Base-by-base conservation (phyloP, 2,329 filamentous ascomycete genomes). In the Fusarium albosuccineum region DNA sequence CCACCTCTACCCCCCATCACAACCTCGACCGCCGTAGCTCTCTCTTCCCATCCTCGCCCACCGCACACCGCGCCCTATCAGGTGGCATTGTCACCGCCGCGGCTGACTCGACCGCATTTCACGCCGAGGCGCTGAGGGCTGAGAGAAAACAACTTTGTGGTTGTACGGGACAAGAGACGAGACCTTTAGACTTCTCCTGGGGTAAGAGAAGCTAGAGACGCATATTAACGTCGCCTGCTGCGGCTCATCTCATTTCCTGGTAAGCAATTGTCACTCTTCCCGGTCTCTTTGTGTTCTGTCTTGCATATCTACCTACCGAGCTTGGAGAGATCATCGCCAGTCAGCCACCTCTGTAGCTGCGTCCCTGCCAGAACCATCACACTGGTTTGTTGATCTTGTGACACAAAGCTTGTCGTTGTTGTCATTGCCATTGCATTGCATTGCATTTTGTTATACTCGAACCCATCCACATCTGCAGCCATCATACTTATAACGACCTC, bases 61-160 rank as follows among this genome's bases (percentile, higher is more conserved):
- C 55, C 37, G 36, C 37, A 58, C 59, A 36, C 59, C 54, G 33
- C 42, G 27, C 16, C 45, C 60, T 56, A 70, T 73, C 71, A 73
- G 71, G 70, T 67, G 71, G 71, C 71, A 70, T 73, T 72, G 71
- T 73, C 71, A 73, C 63, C 41, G 56, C 33, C 39, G 51, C 54
- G 42, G 52, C 57, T 66, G 53, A 50, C 58, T 53, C 48, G 48
- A 60, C 57, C 46, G 56, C 45, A 30, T 49, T 39, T 56, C 60
- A 53, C 53, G 46, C 54, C 51, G 63, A 36, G 45, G 55, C 66
- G 52, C 52, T 49, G 46, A 51, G 49, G 44, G 45, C 57, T 63
- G 40, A 67, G 48, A 30, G 34, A 11, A 46, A 48, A 48, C 60
- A 42, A 26, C 44, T 44, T 48, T 55, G 39, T 63, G 64, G 58